Conservation (phyloP, 352 stramenopile species). For the Achlya hypogyna region DNA sequence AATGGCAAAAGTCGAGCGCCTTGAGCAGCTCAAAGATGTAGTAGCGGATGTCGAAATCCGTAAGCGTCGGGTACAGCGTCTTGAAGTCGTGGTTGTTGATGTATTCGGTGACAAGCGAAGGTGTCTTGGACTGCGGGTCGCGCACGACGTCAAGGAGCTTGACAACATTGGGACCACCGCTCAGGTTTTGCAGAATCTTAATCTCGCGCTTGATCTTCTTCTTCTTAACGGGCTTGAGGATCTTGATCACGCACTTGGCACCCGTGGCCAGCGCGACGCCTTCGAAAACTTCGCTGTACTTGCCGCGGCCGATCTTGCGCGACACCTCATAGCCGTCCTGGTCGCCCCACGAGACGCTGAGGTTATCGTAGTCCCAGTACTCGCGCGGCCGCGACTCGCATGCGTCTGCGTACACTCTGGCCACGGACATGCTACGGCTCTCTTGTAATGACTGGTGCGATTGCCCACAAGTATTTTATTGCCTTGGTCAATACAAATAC, state of each 20-base stretch:
- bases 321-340: slow-evolving; percentile 99
- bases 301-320: slow-evolving; percentile 97
- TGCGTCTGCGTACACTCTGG: slow-evolving; percentile 89
- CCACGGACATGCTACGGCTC: slow-evolving; percentile 31
- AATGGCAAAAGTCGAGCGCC: slow-evolving; percentile 98
- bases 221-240: slow-evolving; percentile 99
- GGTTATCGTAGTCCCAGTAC: slow-evolving; percentile 99
- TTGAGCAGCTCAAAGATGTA: slow-evolving; percentile 97
- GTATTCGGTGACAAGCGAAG: slow-evolving; percentile 97
- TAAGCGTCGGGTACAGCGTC: slow-evolving; percentile 97
- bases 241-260: slow-evolving; percentile 99
- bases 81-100: slow-evolving; percentile 99
- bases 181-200: slow-evolving; percentile 99
- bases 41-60: slow-evolving; percentile 98
- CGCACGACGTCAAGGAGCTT: slow-evolving; percentile 97
- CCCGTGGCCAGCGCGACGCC: slow-evolving; percentile 97
- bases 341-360: slow-evolving; percentile 96
- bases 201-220: slow-evolving; percentile 99
- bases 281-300: slow-evolving; percentile 98
- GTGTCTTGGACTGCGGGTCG: slow-evolving; percentile 98
- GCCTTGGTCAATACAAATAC: neutral
- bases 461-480: neutral
- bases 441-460: slow-evolving; percentile 8
- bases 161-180: slow-evolving; percentile 97
- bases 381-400: slow-evolving; percentile 94